Conservation (phyloP, 2,329 filamentous ascomycete species). For the Aspergillus candidus region DNA sequence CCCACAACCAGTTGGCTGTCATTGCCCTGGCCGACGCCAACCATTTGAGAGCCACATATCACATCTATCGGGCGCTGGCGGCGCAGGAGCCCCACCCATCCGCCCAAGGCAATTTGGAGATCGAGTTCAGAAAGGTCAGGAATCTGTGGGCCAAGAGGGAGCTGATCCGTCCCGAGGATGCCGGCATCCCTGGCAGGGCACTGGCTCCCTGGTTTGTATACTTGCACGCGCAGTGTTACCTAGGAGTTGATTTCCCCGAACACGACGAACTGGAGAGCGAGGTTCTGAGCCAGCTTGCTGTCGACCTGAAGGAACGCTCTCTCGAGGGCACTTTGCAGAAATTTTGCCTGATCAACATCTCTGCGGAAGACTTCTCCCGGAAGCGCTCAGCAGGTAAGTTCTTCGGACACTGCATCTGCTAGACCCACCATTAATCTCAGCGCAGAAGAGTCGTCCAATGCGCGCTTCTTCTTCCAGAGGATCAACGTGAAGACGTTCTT, state of each 20-base stretch:
- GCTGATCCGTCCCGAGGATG: conserved; percentile 45
- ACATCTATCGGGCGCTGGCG: conserved; percentile 77
- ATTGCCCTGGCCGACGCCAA: conserved; percentile 70
- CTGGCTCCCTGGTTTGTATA: conserved; percentile 77
- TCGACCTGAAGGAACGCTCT: conserved; percentile 63
- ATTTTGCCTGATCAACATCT: conserved; percentile 78
- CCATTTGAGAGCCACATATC: conserved; percentile 79
- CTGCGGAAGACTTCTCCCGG: conserved; percentile 68
- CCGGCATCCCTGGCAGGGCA: conserved; percentile 47
- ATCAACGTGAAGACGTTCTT: conserved; percentile 75
- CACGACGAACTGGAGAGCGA: conserved; percentile 80
- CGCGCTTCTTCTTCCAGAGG: conserved; percentile 58
- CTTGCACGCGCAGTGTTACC: conserved; percentile 78
- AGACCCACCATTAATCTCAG: conserved; percentile 12
- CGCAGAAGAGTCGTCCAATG: conserved; percentile 42
- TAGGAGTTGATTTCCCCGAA: conserved; percentile 65
- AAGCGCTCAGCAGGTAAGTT: conserved; percentile 53
- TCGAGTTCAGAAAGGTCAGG: conserved; percentile 66
- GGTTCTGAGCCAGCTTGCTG: conserved; percentile 69
- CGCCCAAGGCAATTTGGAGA: conserved; percentile 68
- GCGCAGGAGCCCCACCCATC: conserved; percentile 68
- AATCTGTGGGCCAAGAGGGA: conserved; percentile 52
- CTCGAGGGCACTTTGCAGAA: conserved; percentile 64
- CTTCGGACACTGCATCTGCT: conserved; percentile 4
- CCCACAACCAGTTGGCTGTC: conserved; percentile 86